Percentiles rank a stretch among this genome's conserved stretches.
Evolutionary conservation across 1,284 basidiomycete species (phyloP).

Genomic region (Agroathelia rolfsii): DNA sequence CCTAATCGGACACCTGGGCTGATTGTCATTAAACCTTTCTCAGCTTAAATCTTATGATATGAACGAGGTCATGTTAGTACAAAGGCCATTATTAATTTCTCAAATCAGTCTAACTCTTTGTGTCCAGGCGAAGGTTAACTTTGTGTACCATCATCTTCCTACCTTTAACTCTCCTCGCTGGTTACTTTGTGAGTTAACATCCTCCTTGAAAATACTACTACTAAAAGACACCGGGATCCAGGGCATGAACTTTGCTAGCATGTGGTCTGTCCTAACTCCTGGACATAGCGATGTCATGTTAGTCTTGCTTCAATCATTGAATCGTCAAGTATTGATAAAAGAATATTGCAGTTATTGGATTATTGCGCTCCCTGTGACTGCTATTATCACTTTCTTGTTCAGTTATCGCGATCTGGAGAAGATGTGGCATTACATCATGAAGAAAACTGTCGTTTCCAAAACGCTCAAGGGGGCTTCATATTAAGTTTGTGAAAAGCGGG

Average conservation of each 20-base stretch:
- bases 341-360: conserved; percentile 48
- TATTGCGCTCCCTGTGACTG: conserved; percentile 54
- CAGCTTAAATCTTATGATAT: conserved; percentile 62
- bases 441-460: too few relatives aligned
- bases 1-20: conserved; percentile 2
- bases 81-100: conserved; percentile 2
- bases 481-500: too few relatives aligned
- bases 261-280: conserved; percentile 38
- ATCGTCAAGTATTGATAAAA: conserved; percentile 1
- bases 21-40: conserved; percentile 4
- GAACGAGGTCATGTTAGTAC: conserved; percentile 55
- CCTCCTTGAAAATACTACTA: conserved; percentile 2
- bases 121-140: conserved; percentile 40
- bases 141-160: conserved; percentile 61
- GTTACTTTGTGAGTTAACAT: conserved; percentile 49
- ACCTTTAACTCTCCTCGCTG: conserved; percentile 59
- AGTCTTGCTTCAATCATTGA: conserved; percentile 13
- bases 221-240: conserved; percentile 16
- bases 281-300: conserved; percentile 47
- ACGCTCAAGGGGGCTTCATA: too few relatives aligned
- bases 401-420: conserved; percentile 40
- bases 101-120: conserved; percentile 1
- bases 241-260: conserved; percentile 59
- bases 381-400: conserved; percentile 44
- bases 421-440: conserved; percentile 34